These are phyloP conservation scores for Agrocybe praecox DNA, from an alignment of 768 basidiomycete genomes.

Conservation along the genomic window DNA sequence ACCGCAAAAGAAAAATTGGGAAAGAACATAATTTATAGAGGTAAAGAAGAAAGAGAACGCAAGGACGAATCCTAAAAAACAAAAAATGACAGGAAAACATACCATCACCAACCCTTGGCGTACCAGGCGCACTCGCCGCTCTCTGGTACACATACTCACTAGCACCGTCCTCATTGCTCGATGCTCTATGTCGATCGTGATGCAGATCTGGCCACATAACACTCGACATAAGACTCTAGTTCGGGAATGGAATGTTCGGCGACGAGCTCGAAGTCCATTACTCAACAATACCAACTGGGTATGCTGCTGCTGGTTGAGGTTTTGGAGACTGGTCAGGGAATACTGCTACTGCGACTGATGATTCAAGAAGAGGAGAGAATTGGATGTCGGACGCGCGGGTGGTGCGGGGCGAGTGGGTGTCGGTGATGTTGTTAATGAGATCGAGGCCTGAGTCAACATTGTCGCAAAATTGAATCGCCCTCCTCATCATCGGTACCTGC, in stretches of 20 bases:
- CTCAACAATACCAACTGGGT: conserved; percentile 12
- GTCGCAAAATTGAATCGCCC: too few relatives aligned
- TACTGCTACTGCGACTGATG: too few relatives aligned
- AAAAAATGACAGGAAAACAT: conserved; percentile 3
- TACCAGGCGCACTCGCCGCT: conserved; percentile 9
- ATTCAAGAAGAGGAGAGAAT: conserved; percentile 44
- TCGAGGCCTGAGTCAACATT: too few relatives aligned
- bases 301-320: conserved; percentile 39
- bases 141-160: conserved; percentile 7
- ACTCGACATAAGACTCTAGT: conserved; percentile 28
- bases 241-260: conserved; percentile 44
- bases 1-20: neutral
- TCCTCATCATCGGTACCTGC: too few relatives aligned
- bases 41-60: conserved; percentile 1
- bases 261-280: conserved; percentile 78
- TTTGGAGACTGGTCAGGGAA: neutral
- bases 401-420: conserved; percentile 24
- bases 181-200: neutral
- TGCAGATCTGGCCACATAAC: conserved; percentile 25
- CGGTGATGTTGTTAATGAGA: conserved; percentile 7
- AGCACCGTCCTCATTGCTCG: neutral
- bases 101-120: neutral
- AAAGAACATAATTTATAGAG: too few relatives aligned
- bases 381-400: conserved; percentile 38
- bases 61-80: neutral